phyloP scores from a whole-genome alignment of 2,329 filamentous ascomycete species.

The Ophiostoma sp. region DNA sequence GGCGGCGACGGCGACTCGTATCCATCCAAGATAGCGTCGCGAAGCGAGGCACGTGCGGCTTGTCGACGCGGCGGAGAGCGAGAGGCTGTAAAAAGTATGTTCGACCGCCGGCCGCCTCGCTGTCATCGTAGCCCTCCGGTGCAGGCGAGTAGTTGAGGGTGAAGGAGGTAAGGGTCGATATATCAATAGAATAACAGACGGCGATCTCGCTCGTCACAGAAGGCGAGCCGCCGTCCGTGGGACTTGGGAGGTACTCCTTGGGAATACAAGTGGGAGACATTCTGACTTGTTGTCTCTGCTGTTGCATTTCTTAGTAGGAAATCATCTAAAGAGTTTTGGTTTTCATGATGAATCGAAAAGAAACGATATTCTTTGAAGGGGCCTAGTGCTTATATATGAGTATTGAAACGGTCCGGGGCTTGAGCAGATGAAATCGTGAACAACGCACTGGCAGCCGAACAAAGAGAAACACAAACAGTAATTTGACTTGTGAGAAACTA shows the following conservation, averaged over 20 bases:
- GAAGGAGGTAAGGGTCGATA: neutral
- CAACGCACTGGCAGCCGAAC: neutral
- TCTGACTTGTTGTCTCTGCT: neutral
- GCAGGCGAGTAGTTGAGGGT: neutral
- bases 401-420: neutral
- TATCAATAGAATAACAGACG: neutral
- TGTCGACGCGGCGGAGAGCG: neutral
- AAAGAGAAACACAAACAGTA: neutral
- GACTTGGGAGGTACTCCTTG: neutral
- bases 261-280: neutral
- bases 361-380: neutral
- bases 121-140: neutral
- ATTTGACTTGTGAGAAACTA: neutral
- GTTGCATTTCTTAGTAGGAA: neutral
- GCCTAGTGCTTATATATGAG: neutral
- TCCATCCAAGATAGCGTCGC: neutral
- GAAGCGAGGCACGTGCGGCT: neutral
- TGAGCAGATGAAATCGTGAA: neutral
- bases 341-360: neutral
- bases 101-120: neutral
- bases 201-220: neutral
- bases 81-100: slow-evolving; percentile 1
- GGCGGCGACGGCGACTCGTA: neutral
- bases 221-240: neutral
- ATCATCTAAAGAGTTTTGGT: neutral